Evolutionary conservation across 2,329 filamentous ascomycete species (phyloP).

Genomic region (Gremmenia infestans): DNA sequence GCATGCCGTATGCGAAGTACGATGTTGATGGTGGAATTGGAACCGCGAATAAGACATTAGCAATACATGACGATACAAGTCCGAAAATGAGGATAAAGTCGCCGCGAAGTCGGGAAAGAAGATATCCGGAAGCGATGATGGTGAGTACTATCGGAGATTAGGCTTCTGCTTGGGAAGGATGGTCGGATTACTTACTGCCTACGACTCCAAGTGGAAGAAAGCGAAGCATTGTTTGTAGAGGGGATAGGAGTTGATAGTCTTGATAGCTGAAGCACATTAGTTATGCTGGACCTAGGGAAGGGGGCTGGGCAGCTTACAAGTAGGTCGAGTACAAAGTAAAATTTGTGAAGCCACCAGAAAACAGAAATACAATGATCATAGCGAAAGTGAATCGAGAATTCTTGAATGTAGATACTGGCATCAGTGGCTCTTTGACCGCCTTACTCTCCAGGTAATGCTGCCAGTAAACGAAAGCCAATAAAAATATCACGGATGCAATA

Average conservation of each 20-base stretch:
- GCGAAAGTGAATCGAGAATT: conserved; percentile 56
- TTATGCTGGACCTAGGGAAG: neutral
- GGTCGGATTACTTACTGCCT: conserved; percentile 34
- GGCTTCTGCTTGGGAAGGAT: no score
- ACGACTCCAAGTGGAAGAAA: conserved; percentile 62
- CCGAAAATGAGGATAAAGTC: conserved; percentile 50
- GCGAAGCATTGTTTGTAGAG: conserved; percentile 62
- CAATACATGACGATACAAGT: conserved; percentile 34
- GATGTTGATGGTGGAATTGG: conserved; percentile 55
- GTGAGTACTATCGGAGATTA: conserved; percentile 9
- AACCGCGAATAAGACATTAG: conserved; percentile 57
- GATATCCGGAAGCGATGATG: conserved; percentile 20
- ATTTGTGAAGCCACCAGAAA: conserved; percentile 65
- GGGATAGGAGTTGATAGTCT: conserved; percentile 55
- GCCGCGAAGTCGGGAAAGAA: conserved; percentile 35
- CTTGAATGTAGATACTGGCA: conserved; percentile 61
- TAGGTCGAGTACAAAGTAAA: conserved; percentile 64
- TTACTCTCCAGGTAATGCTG: conserved; percentile 54
- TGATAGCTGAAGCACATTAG: conserved; percentile 47
- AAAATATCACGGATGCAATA: conserved; percentile 53
- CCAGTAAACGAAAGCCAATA: conserved; percentile 7
- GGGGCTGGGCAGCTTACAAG: conserved; percentile 32
- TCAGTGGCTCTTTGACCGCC: conserved; percentile 49
- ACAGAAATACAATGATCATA: conserved; percentile 60
- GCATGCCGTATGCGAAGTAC: conserved; percentile 64